Base-by-base conservation (phyloP, 192 early-diverging fungal species). In the Coemansia sp. region DNA sequence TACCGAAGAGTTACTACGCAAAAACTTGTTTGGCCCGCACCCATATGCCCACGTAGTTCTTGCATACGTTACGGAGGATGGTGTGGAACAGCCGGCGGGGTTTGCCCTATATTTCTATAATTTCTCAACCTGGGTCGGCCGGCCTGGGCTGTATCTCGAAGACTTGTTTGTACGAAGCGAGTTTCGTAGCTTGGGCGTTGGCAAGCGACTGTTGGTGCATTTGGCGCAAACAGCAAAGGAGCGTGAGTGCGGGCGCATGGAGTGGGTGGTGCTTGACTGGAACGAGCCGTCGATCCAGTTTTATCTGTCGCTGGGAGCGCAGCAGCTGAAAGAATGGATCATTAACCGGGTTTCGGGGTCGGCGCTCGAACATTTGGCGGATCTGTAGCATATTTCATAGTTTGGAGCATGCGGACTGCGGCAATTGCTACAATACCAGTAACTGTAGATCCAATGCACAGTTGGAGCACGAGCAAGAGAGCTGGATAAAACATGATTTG, bases 101-200 rank as follows among this genome's bases (percentile, higher is more conserved):
- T 86, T 96, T 67, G 90, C 92, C 5, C 80, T 96, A 52, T 96
- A 87, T 63, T 96, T 93, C 65, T 84, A 85, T 73, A 96, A 93
- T 79, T 96, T 89, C 65, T 88, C 85, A 17, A 91, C 91, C 1
- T 92, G 88, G 77, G 60, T 84, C 12, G 91, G 85, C 0, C 63
- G 75, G 22, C 91, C 90, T 0, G 94, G 92, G 9, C 72, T 96
- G 19, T 94, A 96, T 69, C 80, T 96, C 7, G 94, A 94, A 66
- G 94, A 94, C 68, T 80, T 96, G 24, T 92, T 85, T 76, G 89
- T 96, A 12, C 41, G 69, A 19, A 60, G 70, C 25, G 86, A 86
- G 65, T 88, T 66, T 37, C 84, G 94, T 10, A 85, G 84, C 0
- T 66, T 83, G 35, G 88, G 90, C 5, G 69, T 93, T 8, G 94